A percentile compares a stretch with the other conserved stretches of the same genome.
These are phyloP conservation scores for Discostella pseudostelligera DNA, from an alignment of 108 stramenopile genomes.

Conservation along the genomic window DNA sequence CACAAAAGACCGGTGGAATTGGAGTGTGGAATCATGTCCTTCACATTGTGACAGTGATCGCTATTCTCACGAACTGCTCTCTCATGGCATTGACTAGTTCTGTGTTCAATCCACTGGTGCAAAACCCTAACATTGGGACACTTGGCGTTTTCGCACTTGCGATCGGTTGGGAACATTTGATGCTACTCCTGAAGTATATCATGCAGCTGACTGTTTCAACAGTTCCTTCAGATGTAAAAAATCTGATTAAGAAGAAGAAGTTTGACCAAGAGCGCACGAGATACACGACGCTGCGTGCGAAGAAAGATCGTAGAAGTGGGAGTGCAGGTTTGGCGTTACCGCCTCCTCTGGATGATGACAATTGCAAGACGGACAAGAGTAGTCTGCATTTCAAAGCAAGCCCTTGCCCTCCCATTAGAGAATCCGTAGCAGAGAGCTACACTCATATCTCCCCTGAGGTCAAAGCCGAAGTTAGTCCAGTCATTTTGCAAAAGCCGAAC, in stretches of 20 bases:
- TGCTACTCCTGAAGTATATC: conserved; percentile 86
- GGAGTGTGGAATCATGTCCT: conserved; percentile 97
- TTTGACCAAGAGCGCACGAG: conserved; percentile 57
- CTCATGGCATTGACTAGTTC: conserved; percentile 88
- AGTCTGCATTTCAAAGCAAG: conserved; percentile 15
- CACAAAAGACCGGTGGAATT: conserved; percentile 91
- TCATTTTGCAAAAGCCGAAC: neutral
- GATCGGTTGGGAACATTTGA: conserved; percentile 87
- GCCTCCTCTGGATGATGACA: conserved; percentile 9
- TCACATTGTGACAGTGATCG: conserved; percentile 93
- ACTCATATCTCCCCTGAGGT: conserved; percentile 16
- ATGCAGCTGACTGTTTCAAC: conserved; percentile 70
- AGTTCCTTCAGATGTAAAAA: conserved; percentile 64
- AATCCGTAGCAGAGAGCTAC: conserved; percentile 28
- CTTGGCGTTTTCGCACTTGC: conserved; percentile 70
- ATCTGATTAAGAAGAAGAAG: conserved; percentile 69
- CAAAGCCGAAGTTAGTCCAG: conserved; percentile 5
- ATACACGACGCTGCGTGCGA: conserved; percentile 58
- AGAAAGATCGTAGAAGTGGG: conserved; percentile 55
- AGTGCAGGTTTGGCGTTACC: conserved; percentile 17
- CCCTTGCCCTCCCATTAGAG: conserved; percentile 40
- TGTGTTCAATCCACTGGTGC: neutral
- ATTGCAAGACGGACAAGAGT: conserved; percentile 16
- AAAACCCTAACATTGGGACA: conserved; percentile 54
- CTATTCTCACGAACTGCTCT: conserved; percentile 94